Evolutionary conservation across 352 stramenopile species (phyloP).

Genomic region (Phytophthora colocasiae): DNA sequence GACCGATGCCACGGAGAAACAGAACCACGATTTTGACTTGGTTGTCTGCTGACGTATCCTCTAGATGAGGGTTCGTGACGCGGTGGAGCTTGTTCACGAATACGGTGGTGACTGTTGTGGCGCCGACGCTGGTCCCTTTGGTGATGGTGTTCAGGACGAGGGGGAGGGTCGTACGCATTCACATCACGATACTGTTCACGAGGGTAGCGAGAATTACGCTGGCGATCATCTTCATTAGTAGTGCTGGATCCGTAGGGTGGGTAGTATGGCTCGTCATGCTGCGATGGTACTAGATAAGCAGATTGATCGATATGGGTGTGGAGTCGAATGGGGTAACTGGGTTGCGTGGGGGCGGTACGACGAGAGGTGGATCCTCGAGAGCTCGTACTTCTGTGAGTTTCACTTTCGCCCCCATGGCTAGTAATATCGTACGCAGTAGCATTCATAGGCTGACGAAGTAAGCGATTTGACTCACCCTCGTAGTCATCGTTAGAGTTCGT

Average conservation of each 20-base stretch:
- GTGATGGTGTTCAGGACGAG: slow-evolving; percentile 18
- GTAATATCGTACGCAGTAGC: slow-evolving; percentile 28
- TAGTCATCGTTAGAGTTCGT: slow-evolving; percentile 29
- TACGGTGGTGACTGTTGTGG: slow-evolving; percentile 23
- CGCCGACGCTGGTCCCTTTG: slow-evolving; percentile 17
- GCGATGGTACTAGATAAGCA: slow-evolving; percentile 27
- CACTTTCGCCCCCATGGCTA: slow-evolving; percentile 10
- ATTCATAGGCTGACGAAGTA: slow-evolving; percentile 21
- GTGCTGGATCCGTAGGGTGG: slow-evolving; percentile 7
- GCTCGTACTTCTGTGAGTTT: neutral
- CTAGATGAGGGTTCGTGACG: slow-evolving; percentile 18
- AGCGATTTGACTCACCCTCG: slow-evolving; percentile 22
- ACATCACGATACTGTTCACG: slow-evolving; percentile 27
- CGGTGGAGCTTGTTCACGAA: slow-evolving; percentile 18
- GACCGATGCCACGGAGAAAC: slow-evolving; percentile 26
- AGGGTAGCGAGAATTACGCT: slow-evolving; percentile 22
- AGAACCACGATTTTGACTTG: slow-evolving; percentile 9
- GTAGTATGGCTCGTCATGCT: slow-evolving; percentile 23
- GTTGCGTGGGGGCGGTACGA: slow-evolving; percentile 2
- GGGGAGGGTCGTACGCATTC: slow-evolving; percentile 15
- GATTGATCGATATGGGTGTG: slow-evolving; percentile 43
- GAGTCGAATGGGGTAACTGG: slow-evolving; percentile 25
- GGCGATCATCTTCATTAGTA: slow-evolving; percentile 6
- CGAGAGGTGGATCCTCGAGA: slow-evolving; percentile 12
- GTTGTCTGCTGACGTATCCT: slow-evolving; percentile 11